Evolutionary conservation across 768 basidiomycete genomes (phyloP).

Genomic region (Lactarius tabidus): DNA sequence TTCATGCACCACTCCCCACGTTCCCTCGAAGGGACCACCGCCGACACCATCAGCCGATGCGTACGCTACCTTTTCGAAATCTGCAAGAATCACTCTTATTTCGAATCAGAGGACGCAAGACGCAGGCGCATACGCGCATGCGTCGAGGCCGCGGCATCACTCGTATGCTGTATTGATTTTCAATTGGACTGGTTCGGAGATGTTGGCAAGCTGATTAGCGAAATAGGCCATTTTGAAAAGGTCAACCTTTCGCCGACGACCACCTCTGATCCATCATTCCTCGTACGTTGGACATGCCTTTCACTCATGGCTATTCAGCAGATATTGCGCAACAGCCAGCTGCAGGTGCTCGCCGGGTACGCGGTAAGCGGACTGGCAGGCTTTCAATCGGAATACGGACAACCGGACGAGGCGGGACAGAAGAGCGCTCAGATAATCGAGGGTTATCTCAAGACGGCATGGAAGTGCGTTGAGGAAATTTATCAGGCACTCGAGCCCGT

Average conservation of each 20-base stretch:
- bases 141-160: not conserved
- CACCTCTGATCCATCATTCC: not conserved
- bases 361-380: conserved; percentile 2
- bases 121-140: conserved; percentile 1
- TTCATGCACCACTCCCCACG: too few relatives aligned
- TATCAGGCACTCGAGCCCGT: not conserved
- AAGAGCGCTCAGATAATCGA: not conserved
- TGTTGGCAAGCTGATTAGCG: not conserved
- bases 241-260: not conserved
- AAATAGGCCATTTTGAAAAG: not conserved
- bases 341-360: not conserved
- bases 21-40: not conserved
- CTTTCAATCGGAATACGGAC: not conserved
- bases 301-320: not conserved
- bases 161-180: not conserved
- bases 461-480: not conserved
- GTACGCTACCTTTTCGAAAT: not conserved
- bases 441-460: not conserved
- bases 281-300: conserved; percentile 7
- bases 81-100: not conserved
- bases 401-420: not conserved
- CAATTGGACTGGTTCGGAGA: conserved; percentile 5
- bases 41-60: not conserved
- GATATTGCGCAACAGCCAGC: not conserved
- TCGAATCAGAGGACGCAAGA: not conserved